These are phyloP conservation scores for Cutaneotrichosporon cavernicola DNA, from an alignment of 1,284 basidiomycete species.

Conservation along the genomic window DNA sequence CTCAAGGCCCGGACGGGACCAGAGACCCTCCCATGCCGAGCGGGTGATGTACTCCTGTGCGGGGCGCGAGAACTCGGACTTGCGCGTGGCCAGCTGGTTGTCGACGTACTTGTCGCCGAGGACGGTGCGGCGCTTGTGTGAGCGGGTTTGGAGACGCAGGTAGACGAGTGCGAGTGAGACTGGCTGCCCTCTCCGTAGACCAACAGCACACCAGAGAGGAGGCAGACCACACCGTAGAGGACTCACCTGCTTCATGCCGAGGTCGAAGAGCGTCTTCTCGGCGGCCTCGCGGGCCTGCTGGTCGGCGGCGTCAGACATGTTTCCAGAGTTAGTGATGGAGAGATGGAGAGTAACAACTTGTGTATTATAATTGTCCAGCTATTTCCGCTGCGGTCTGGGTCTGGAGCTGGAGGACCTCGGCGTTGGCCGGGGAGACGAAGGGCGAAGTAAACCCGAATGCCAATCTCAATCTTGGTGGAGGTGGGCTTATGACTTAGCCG, in stretches of 20 bases:
- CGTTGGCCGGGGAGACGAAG: neutral
- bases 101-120: slow-evolving; percentile 29
- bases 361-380: neutral
- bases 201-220: too few species aligned
- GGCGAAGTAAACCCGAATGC: neutral
- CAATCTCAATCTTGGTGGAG: neutral
- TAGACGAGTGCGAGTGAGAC: too few species aligned
- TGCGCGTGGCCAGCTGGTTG: slow-evolving; percentile 22
- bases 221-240: too few species aligned
- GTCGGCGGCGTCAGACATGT: slow-evolving; percentile 13
- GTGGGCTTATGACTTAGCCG: neutral
- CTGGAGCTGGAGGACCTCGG: neutral
- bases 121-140: slow-evolving; percentile 23
- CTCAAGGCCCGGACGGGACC: slow-evolving; percentile 26
- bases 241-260: slow-evolving; percentile 24
- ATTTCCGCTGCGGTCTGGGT: neutral
- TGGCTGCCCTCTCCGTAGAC: too few species aligned
- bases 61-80: slow-evolving; percentile 28
- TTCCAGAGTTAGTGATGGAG: neutral
- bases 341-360: neutral
- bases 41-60: slow-evolving; percentile 29
- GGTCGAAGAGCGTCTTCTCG: slow-evolving; percentile 21
- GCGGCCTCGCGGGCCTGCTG: slow-evolving; percentile 19
- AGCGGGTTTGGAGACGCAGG: neutral
- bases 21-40: slow-evolving; percentile 26